Base-by-base conservation (phyloP, 2,329 filamentous ascomycete genomes). In the Rutstroemia sp. region DNA sequence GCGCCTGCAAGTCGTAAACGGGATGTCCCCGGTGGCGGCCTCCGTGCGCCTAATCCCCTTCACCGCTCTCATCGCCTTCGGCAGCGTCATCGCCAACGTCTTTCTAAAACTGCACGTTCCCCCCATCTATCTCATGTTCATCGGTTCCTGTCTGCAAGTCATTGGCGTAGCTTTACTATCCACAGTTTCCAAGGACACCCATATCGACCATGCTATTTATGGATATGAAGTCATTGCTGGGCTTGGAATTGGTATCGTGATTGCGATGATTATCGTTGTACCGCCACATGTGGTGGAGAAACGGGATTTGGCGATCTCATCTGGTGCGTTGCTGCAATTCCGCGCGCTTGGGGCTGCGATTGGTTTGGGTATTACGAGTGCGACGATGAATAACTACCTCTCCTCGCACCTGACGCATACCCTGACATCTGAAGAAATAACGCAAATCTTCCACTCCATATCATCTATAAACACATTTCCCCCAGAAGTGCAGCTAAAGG, bases 141-240 rank as follows among this genome's bases (percentile, higher is more conserved):
- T n/a, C n/a, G n/a, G n/a, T n/a, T n/a, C n/a, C n/a, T n/a, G n/a
- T n/a, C n/a, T n/a, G n/a, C n/a, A n/a, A n/a, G n/a, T n/a, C n/a
- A n/a, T n/a, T n/a, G n/a, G n/a, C n/a, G n/a, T n/a, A n/a, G n/a
- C n/a, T n/a, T n/a, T n/a, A n/a, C n/a, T n/a, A n/a, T n/a, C n/a
- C n/a, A n/a, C n/a, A n/a, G n/a, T n/a, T n/a, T n/a, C n/a, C n/a
- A n/a, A n/a, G n/a, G n/a, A n/a, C n/a, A n/a, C n/a, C n/a, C n/a
- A n/a, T n/a, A n/a, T n/a, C n/a, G n/a, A n/a, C n/a, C n/a, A n/a
- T 6, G 27, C 23, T 27, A 45, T 45, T 6, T 52, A 52, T 37
- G 50, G 50, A 18, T 52, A 52, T 21, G 38, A 52, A 52, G 41
- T 27, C 8, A 42, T 52, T 27, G 79, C 83, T 41, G 81, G 81